Evolutionary conservation across 2,329 filamentous ascomycete species (phyloP).

Genomic region (Hypoxylon sp.): DNA sequence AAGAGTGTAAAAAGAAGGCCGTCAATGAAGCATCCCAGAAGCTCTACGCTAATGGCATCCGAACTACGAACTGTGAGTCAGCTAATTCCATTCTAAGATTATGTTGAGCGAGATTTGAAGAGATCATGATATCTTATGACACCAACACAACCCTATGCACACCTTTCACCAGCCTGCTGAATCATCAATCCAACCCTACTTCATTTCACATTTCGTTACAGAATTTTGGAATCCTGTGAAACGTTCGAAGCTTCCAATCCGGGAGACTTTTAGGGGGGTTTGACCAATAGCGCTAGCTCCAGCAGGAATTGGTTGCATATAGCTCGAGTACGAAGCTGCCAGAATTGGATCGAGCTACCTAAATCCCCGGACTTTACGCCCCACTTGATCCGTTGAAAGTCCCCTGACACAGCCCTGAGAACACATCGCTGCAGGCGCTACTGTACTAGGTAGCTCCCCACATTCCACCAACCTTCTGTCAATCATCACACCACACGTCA

Average conservation of each 20-base stretch:
- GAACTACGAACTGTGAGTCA: slow-evolving; percentile 29
- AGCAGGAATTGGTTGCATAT: slow-evolving; percentile 13
- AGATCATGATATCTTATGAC: slow-evolving; percentile 7
- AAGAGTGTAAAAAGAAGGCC: slow-evolving; percentile 40
- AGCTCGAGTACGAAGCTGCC: slow-evolving; percentile 1
- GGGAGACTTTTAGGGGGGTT: slow-evolving; percentile 27
- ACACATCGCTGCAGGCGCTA: slow-evolving; percentile 28
- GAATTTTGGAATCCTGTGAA: slow-evolving; percentile 21
- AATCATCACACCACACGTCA: slow-evolving; percentile 39
- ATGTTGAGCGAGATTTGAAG: slow-evolving; percentile 4
- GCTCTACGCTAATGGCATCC: slow-evolving; percentile 10
- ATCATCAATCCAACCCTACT: slow-evolving; percentile 14
- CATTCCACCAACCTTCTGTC: slow-evolving; percentile 25
- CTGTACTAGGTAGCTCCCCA: slow-evolving; percentile 26
- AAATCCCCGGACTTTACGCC: slow-evolving; percentile 30
- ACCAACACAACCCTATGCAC: slow-evolving; percentile 6
- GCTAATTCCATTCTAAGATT: slow-evolving; percentile 6
- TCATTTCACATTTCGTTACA: slow-evolving; percentile 7
- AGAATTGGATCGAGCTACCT: slow-evolving; percentile 17
- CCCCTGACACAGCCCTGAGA: slow-evolving; percentile 23
- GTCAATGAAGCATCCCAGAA: slow-evolving; percentile 7
- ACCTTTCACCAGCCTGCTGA: slow-evolving; percentile 1
- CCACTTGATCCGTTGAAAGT: slow-evolving; percentile 29
- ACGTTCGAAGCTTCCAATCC: slow-evolving; percentile 29
- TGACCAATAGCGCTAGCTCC: slow-evolving; percentile 34